phyloP scores from a whole-genome alignment of 2,329 filamentous ascomycete species.

The Microdochium nivale region DNA sequence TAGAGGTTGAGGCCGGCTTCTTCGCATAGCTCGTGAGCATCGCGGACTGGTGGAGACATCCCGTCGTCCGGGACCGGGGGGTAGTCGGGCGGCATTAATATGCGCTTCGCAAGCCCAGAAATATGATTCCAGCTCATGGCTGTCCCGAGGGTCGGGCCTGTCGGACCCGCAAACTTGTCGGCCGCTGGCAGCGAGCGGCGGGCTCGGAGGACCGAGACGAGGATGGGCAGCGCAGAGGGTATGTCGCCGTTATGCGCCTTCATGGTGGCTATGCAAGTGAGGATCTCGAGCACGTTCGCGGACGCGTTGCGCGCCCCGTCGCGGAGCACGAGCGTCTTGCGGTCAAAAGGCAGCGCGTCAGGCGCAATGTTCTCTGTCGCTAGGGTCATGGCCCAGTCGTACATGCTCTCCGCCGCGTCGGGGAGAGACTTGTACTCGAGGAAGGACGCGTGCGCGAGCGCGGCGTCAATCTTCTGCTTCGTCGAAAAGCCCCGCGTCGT shows the following conservation, averaged over 20 bases:
- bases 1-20: slow-evolving; percentile 83
- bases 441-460: slow-evolving; percentile 77
- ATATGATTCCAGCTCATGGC: slow-evolving; percentile 14
- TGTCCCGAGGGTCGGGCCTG: slow-evolving; percentile 1
- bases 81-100: slow-evolving; percentile 49
- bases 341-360: slow-evolving; percentile 43
- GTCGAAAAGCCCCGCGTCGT: slow-evolving; percentile 71
- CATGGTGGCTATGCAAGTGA: slow-evolving; percentile 73
- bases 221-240: slow-evolving; percentile 66
- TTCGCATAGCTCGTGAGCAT: slow-evolving; percentile 61
- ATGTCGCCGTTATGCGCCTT: slow-evolving; percentile 63
- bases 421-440: slow-evolving; percentile 65
- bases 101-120: slow-evolving; percentile 14
- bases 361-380: slow-evolving; percentile 41
- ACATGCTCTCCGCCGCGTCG: slow-evolving; percentile 62
- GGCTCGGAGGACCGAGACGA: slow-evolving; percentile 75
- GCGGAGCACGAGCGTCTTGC: slow-evolving; percentile 54
- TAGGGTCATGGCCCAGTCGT: slow-evolving; percentile 67
- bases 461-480: slow-evolving; percentile 73
- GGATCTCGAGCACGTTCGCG: slow-evolving; percentile 64
- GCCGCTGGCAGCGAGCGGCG: slow-evolving; percentile 48
- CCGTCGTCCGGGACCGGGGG: slow-evolving; percentile 65
- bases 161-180: slow-evolving; percentile 1
- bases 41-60: slow-evolving; percentile 55
- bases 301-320: slow-evolving; percentile 51